phyloP scores from a whole-genome alignment of 352 stramenopile species.

The Aphanomyces invadans region DNA sequence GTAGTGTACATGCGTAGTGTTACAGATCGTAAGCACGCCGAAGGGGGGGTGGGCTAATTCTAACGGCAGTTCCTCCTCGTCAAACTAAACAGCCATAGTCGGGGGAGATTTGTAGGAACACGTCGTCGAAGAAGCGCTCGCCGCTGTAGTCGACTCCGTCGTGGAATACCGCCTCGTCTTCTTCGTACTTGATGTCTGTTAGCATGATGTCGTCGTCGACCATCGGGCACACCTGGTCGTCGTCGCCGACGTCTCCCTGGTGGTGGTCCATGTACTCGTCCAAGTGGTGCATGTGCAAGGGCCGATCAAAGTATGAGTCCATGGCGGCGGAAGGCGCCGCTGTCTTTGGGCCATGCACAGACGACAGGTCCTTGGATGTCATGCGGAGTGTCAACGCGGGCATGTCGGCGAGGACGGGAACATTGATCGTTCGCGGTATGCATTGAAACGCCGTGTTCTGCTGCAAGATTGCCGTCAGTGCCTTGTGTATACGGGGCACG shows the following conservation, averaged over 20 bases:
- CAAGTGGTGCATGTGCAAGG: background rate
- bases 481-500: background rate
- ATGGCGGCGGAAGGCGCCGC: background rate
- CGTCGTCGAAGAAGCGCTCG: slow-evolving; percentile 65
- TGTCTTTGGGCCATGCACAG: background rate
- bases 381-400: slow-evolving; percentile 18
- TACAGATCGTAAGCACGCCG: background rate
- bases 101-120: slow-evolving; percentile 69
- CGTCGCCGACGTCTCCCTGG: background rate
- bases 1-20: background rate
- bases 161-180: slow-evolving; percentile 45
- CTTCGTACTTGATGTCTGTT: slow-evolving; percentile 39
- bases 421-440: slow-evolving; percentile 16
- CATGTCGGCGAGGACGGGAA: background rate
- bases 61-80: slow-evolving; percentile 22
- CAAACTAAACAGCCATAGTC: slow-evolving; percentile 66
- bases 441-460: background rate
- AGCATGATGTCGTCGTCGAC: slow-evolving; percentile 23
- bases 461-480: background rate
- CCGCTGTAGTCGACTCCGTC: slow-evolving; percentile 52
- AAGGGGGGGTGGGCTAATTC: background rate
- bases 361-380: slow-evolving; percentile 11
- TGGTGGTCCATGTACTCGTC: background rate
- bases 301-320: slow-evolving; percentile 20
- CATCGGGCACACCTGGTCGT: background rate